These are phyloP conservation scores for Pulicaria dysenterica DNA, from an alignment of 129 eudicot genomes.

Conservation along the genomic window DNA sequence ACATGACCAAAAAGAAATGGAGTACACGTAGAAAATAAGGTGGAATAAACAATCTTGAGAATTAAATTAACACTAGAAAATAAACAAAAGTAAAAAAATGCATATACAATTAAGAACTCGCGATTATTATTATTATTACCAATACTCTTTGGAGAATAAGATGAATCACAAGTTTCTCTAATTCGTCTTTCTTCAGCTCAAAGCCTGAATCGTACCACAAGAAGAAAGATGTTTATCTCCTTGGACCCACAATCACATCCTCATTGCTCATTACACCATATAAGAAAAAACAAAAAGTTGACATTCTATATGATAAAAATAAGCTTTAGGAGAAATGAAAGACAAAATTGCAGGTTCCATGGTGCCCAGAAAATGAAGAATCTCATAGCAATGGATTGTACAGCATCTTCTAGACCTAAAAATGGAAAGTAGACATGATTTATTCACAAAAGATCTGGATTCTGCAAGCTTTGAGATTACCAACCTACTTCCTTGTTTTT, in stretches of 20 bases:
- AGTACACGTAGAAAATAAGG: not conserved
- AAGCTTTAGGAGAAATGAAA: not conserved
- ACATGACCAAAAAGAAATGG: not conserved
- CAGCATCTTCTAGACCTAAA: slow-evolving; percentile 1
- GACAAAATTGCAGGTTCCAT: not conserved
- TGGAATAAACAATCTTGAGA: not conserved
- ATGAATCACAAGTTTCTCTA: slow-evolving; percentile 87
- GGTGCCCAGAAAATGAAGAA: not conserved
- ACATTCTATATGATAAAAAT: not conserved
- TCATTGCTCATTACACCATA: not conserved
- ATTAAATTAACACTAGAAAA: not conserved
- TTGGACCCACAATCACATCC: slow-evolving; percentile 18
- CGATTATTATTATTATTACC: slow-evolving; percentile 42
- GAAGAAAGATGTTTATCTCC: slow-evolving; percentile 6
- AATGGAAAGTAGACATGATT: not conserved
- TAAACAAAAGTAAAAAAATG: slow-evolving; percentile 13
- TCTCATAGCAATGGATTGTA: not conserved
- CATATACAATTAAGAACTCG: slow-evolving; percentile 14
- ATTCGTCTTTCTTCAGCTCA: slow-evolving; percentile 76
- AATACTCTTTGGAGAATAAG: slow-evolving; percentile 72
- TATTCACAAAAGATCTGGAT: slow-evolving; percentile 2
- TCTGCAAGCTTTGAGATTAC: slow-evolving; percentile 28
- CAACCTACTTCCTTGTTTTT: slow-evolving; percentile 70
- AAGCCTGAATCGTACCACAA: slow-evolving; percentile 45
- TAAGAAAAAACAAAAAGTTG: not conserved